These are phyloP conservation scores for Farysia itapuensis DNA, from an alignment of 1,284 basidiomycete species.

Conservation along the genomic window DNA sequence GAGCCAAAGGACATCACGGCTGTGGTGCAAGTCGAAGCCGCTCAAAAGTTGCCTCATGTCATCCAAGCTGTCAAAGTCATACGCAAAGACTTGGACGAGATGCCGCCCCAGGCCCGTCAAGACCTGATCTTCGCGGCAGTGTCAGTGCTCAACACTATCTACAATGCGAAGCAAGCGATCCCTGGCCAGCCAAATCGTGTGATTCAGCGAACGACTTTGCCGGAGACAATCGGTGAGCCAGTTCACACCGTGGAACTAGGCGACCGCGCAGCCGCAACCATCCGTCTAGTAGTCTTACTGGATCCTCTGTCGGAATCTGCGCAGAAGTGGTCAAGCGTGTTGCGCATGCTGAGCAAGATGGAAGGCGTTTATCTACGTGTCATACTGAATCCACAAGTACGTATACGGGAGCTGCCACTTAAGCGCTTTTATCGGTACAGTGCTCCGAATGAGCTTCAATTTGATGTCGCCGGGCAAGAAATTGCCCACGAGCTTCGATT, in stretches of 20 bases:
- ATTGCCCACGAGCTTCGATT: conserved; percentile 25
- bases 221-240: conserved; percentile 14
- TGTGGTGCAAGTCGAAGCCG: conserved; percentile 30
- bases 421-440: conserved; percentile 92
- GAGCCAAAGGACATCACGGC: conserved; percentile 27
- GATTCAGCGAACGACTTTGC: conserved; percentile 11
- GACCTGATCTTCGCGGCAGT: conserved; percentile 30
- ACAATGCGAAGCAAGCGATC: conserved; percentile 6
- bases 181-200: conserved; percentile 9
- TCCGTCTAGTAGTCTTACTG: conserved; percentile 74
- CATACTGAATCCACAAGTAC: conserved; percentile 43
- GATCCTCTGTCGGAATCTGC: conserved; percentile 83
- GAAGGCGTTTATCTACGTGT: conserved; percentile 42
- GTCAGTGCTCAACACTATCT: conserved; percentile 34
- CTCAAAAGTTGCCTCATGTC: conserved; percentile 24
- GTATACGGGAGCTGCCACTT: conserved; percentile 72
- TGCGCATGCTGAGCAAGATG: conserved; percentile 30
- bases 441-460: conserved; percentile 67
- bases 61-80: conserved; percentile 15
- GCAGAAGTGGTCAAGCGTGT: conserved; percentile 78
- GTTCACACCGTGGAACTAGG: conserved; percentile 66
- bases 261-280: conserved; percentile 69
- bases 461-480: conserved; percentile 70
- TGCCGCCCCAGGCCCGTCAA: conserved; percentile 6
- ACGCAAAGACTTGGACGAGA: conserved; percentile 4